Percentiles rank a stretch among this genome's conserved stretches.
phyloP scores from a whole-genome alignment of 1,139 yeast genomes.

The Yueomyces sp. region DNA sequence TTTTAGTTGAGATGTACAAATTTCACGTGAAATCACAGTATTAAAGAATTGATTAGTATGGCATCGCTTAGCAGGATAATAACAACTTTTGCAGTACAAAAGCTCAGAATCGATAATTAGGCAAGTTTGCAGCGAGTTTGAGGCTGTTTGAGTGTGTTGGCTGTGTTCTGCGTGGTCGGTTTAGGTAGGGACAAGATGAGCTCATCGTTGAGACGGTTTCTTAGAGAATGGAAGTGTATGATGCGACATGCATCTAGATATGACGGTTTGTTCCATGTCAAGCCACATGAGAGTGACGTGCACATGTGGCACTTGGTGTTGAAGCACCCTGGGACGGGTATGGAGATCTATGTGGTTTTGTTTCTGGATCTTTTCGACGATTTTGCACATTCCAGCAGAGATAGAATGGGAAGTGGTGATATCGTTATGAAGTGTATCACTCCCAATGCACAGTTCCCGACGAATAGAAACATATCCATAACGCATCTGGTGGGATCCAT shows the following conservation, averaged over 20 bases:
- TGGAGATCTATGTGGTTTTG: slow-evolving; percentile 16
- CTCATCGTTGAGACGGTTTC: slow-evolving; percentile 10
- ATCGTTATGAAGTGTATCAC: slow-evolving; percentile 17
- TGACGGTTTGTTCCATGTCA: slow-evolving; percentile 8
- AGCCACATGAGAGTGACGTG: slow-evolving; percentile 23
- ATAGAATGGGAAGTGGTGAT: too few species aligned
- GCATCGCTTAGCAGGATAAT: too few species aligned
- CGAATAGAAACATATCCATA: slow-evolving; percentile 16
- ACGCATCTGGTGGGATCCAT: slow-evolving; percentile 6
- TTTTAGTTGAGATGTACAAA: too few species aligned
- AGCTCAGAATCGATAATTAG: too few species aligned
- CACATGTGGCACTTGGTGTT: slow-evolving; percentile 22
- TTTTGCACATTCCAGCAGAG: not conserved
- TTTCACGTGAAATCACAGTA: too few species aligned
- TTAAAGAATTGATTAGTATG: too few species aligned
- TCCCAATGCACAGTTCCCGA: slow-evolving; percentile 17
- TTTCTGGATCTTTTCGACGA: slow-evolving; percentile 5
- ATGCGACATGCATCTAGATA: slow-evolving; percentile 4
- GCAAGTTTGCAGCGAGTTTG: too few species aligned
- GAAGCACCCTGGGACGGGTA: slow-evolving; percentile 7
- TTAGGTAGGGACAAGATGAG: not conserved
- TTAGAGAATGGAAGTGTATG: slow-evolving; percentile 22
- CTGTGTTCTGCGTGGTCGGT: too few species aligned
- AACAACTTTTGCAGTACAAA: too few species aligned
- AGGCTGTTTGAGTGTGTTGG: too few species aligned